Conservation (phyloP, 495 filamentous ascomycete species). For the Margaritispora aquatica region DNA sequence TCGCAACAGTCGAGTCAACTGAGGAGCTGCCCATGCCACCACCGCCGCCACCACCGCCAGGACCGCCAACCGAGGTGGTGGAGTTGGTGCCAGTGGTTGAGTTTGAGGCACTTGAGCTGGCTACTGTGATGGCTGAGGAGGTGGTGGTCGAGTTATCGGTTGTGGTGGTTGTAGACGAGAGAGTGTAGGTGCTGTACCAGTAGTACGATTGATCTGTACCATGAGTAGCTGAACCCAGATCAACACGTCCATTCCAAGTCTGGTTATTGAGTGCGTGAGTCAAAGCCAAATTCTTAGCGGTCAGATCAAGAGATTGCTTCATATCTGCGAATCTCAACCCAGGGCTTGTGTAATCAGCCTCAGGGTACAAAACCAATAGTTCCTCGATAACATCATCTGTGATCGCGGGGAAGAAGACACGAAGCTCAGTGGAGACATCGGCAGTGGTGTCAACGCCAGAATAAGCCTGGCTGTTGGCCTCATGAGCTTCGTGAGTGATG, state of each 20-base stretch:
- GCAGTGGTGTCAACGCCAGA: slow-evolving; percentile 28
- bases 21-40: slow-evolving; percentile 1
- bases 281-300: slow-evolving; percentile 27
- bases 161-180: slow-evolving; percentile 12
- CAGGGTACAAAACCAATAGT: slow-evolving; percentile 26
- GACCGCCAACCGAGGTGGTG: slow-evolving; percentile 4
- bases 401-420: slow-evolving; percentile 30
- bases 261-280: slow-evolving; percentile 29
- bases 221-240: slow-evolving; percentile 26
- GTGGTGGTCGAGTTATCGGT: slow-evolving; percentile 6
- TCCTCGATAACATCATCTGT: slow-evolving; percentile 27
- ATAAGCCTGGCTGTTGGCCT: slow-evolving; percentile 26
- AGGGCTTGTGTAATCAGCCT: slow-evolving; percentile 28
- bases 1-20: slow-evolving; percentile 15
- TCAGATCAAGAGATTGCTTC: slow-evolving; percentile 31
- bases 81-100: neutral
- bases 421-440: slow-evolving; percentile 26
- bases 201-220: slow-evolving; percentile 33
- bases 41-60: neutral
- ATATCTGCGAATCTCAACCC: slow-evolving; percentile 30
- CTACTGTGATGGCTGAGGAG: neutral
- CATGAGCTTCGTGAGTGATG: slow-evolving; percentile 29
- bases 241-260: slow-evolving; percentile 30
- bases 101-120: neutral
- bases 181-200: slow-evolving; percentile 30